phyloP scores from a whole-genome alignment of 2,329 filamentous ascomycete genomes.

The Aspergillus ochraceus region DNA sequence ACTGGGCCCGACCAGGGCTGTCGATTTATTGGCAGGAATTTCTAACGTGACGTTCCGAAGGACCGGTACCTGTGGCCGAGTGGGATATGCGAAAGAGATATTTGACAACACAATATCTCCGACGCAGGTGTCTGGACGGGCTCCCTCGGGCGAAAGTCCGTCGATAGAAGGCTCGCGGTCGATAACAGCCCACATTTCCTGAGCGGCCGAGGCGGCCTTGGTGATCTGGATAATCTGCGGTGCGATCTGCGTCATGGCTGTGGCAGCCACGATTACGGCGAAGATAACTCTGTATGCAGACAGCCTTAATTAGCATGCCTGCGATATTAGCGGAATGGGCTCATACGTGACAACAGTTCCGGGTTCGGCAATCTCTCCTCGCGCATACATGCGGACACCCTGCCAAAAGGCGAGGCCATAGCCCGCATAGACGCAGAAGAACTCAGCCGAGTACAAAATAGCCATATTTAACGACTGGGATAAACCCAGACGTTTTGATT shows the following conservation, averaged over 20 bases:
- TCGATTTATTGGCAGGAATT: conserved; percentile 42
- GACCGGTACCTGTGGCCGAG: conserved; percentile 41
- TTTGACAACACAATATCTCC: conserved; percentile 41
- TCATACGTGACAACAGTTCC: conserved; percentile 27
- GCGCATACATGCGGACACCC: conserved; percentile 29
- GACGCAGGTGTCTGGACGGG: conserved; percentile 10
- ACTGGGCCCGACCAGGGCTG: conserved; percentile 70
- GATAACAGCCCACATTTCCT: conserved; percentile 41
- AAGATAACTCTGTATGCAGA: conserved; percentile 24
- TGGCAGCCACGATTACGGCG: conserved; percentile 33
- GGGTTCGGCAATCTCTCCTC: conserved; percentile 24
- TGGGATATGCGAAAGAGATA: conserved; percentile 34
- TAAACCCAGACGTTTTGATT: not conserved
- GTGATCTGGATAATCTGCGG: conserved; percentile 42
- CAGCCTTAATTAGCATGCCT: not conserved
- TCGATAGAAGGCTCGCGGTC: conserved; percentile 38
- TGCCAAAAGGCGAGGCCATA: conserved; percentile 58
- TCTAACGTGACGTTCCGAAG: conserved; percentile 32
- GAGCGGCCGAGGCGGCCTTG: conserved; percentile 42
- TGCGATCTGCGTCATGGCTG: conserved; percentile 31
- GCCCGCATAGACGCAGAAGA: conserved; percentile 49
- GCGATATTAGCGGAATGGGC: not conserved
- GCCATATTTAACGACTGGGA: conserved; percentile 1
- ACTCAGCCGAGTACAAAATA: conserved; percentile 5
- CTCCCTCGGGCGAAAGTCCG: conserved; percentile 26